Conservation (phyloP, 345 rosid genomes). For the Abelmoschus esculentus region DNA sequence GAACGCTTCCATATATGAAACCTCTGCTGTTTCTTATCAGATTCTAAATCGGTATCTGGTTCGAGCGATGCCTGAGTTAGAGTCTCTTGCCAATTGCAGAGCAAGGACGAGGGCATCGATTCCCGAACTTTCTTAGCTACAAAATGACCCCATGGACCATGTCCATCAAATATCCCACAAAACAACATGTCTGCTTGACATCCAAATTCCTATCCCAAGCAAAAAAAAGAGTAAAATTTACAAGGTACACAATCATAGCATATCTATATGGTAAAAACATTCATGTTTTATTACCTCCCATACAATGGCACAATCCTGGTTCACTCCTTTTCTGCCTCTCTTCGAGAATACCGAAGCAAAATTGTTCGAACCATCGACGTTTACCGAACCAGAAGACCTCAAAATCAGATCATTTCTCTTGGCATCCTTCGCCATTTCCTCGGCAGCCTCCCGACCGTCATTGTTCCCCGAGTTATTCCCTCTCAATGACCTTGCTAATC, state of each 20-base stretch:
- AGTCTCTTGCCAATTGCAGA: constrained; percentile 17
- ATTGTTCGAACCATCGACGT: constrained; percentile 52
- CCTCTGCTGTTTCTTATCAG: constrained; percentile 37
- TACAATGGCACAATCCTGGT: constrained; percentile 83
- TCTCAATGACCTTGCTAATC: too few relatives aligned
- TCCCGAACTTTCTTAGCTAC: constrained; percentile 78
- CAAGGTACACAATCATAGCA: too few relatives aligned
- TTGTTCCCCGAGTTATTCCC: not conserved
- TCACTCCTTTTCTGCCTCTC: constrained; percentile 79
- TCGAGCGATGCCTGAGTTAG: constrained; percentile 43
- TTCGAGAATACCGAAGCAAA: constrained; percentile 67
- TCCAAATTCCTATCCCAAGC: constrained; percentile 56
- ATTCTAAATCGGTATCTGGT: constrained; percentile 42
- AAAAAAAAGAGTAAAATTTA: not conserved
- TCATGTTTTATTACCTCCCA: constrained; percentile 61
- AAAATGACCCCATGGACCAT: constrained; percentile 94
- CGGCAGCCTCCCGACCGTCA: constrained; percentile 53
- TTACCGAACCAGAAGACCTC: constrained; percentile 63
- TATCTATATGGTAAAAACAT: too few relatives aligned
- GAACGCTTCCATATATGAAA: constrained; percentile 76
- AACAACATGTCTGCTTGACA: constrained; percentile 33
- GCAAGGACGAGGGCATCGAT: constrained; percentile 58
- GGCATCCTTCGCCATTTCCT: constrained; percentile 68
- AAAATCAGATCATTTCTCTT: constrained; percentile 65
- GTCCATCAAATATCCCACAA: constrained; percentile 76